Percentiles rank a stretch among this genome's conserved stretches.
Evolutionary conservation across 23 red algal genomes (phyloP).

Genomic region (Pyropia yezoensis): DNA sequence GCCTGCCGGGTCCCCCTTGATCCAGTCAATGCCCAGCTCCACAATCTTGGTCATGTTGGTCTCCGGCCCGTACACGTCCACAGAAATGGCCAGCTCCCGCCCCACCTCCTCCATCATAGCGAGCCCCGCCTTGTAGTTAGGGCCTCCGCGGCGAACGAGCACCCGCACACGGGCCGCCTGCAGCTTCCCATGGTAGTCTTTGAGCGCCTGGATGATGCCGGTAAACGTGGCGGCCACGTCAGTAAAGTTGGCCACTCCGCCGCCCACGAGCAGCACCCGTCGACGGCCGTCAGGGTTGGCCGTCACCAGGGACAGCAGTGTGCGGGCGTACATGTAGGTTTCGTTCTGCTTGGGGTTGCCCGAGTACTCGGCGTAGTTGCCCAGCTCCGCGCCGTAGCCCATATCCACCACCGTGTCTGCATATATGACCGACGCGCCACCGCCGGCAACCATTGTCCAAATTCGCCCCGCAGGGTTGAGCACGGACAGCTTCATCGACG

Average conservation of each 20-base stretch:
- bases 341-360: constrained; percentile 98
- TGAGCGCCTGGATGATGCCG: constrained; percentile 91
- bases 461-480: constrained; percentile 81
- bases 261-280: constrained; percentile 67
- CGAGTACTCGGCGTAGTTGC: constrained; percentile 97
- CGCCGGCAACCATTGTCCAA: constrained; percentile 99
- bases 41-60: constrained; percentile 94
- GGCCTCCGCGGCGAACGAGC: constrained; percentile 92
- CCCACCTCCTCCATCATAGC: constrained; percentile 90
- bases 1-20: constrained; percentile 22
- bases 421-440: constrained; percentile 97
- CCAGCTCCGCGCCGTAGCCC: constrained; percentile 90
- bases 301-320: constrained; percentile 78
- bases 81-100: constrained; percentile 76
- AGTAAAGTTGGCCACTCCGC: constrained; percentile 98
- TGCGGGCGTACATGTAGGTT: constrained; percentile 94
- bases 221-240: constrained; percentile 97
- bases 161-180: constrained; percentile 85
- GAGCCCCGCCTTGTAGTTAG: constrained; percentile 94
- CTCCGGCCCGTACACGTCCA: constrained; percentile 95
- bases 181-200: constrained; percentile 92
- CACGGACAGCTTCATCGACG: constrained; percentile 86
- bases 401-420: constrained; percentile 94
- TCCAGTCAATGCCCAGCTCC: constrained; percentile 83
- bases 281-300: constrained; percentile 62